Conservation (phyloP, 129 eudicot species). For the Flaveria trinervia region DNA sequence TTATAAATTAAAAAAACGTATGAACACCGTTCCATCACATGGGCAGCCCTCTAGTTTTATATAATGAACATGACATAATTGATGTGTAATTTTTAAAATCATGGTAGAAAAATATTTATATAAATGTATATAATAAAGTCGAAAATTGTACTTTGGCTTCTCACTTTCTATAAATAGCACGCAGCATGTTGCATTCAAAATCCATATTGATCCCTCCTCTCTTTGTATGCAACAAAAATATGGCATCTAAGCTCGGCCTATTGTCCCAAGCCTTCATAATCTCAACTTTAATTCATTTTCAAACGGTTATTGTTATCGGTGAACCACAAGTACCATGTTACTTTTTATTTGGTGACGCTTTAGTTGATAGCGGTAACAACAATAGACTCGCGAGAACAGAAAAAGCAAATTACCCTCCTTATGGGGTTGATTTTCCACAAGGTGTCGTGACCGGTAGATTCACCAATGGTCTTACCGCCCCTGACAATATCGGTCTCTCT, state of each 20-base stretch:
- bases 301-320: background rate
- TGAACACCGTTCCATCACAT: no score
- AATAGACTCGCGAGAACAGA: slow-evolving; percentile 36
- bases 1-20: no score
- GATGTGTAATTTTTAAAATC: no score
- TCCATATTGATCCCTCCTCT: background rate
- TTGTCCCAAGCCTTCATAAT: background rate
- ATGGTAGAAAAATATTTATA: background rate
- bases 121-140: background rate
- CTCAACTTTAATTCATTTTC: background rate
- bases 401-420: slow-evolving; percentile 57
- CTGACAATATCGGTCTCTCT: slow-evolving; percentile 44
- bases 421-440: slow-evolving; percentile 55
- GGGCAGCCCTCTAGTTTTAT: no score
- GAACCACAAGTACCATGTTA: slow-evolving; percentile 36
- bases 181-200: background rate
- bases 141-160: background rate
- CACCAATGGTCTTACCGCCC: slow-evolving; percentile 42
- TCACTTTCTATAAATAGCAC: background rate
- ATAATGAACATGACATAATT: no score
- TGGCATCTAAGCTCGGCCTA: background rate
- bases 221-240: background rate
- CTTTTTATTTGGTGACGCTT: slow-evolving; percentile 31
- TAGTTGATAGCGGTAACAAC: slow-evolving; percentile 32
- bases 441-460: slow-evolving; percentile 61